Base-by-base conservation (phyloP, 2,329 filamentous ascomycete genomes). In the Ceratocystiopsis sp. region DNA sequence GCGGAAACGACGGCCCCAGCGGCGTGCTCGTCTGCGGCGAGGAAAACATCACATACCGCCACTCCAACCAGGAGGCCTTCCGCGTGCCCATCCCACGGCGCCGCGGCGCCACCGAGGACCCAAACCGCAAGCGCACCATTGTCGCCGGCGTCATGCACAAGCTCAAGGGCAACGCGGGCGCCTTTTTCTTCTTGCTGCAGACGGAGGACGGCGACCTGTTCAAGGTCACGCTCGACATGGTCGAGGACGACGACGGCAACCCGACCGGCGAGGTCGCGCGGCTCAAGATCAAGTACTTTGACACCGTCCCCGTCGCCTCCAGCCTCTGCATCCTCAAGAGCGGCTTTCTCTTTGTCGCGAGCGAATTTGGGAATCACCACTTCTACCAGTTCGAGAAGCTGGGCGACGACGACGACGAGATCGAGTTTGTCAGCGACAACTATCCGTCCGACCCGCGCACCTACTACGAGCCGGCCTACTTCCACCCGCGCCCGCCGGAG, bases 311-410 rank as follows among this genome's bases (percentile, higher is more conserved):
- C 0, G 69, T 93, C 35, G 85, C 87, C 0, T 79, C 83, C 0
- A 93, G 75, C 55, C 71, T 99, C 38, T 85, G 86, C 58, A 94
- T 98, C 51, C 62, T 98, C 51, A 94, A 94, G 63, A 94, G 86
- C 50, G 93, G 91, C 25, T 98, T 94, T 56, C 71, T 98, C 12
- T 98, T 91, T 55, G 81, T 89, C 42, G 85, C 86, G 9, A 84
- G 84, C 54, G 89, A 98, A 60, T 86, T 82, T 49, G 91, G 93
- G 29, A 91, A 95, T 57, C 84, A 93, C 57, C 78, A 86, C 47
- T 86, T 98, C 52, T 98, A 96, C 60, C 89, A 96, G 57, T 93
- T 99, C 49, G 86, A 95, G 59, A 93, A 94, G 55, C 75, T 99
- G 8, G 93, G 89, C 37, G 91, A 98, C 49, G 89, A 96, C 53